phyloP scores from a whole-genome alignment of 106 monocot species.

The Chionographis japonica region DNA sequence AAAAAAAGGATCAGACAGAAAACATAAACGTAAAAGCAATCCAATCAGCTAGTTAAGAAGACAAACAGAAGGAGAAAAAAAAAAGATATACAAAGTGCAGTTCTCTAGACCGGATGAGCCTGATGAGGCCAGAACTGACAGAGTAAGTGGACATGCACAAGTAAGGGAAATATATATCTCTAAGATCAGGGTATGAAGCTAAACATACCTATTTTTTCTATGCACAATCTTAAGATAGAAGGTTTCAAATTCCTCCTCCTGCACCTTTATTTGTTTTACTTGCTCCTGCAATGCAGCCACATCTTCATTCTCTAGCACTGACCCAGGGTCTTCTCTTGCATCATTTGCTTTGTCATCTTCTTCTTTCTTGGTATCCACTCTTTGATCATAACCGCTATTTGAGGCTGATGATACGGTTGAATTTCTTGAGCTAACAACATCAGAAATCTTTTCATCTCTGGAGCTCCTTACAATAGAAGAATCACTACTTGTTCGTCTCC shows the following conservation, averaged over 20 bases:
- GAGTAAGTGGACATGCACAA: no score
- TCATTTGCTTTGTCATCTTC: slow-evolving; percentile 24
- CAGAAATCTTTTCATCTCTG: slow-evolving; percentile 16
- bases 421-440: slow-evolving; percentile 25
- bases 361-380: slow-evolving; percentile 16
- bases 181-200: no score
- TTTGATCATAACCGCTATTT: slow-evolving; percentile 15
- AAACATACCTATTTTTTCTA: slow-evolving; percentile 50
- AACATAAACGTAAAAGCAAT: neutral
- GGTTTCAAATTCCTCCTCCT: slow-evolving; percentile 58
- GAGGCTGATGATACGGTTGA: slow-evolving; percentile 31
- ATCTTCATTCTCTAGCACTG: slow-evolving; percentile 42
- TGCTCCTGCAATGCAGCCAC: slow-evolving; percentile 52
- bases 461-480: slow-evolving; percentile 28
- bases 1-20: neutral
- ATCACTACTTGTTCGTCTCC: slow-evolving; percentile 29
- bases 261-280: slow-evolving; percentile 44
- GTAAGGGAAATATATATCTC: no score
- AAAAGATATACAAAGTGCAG: no score
- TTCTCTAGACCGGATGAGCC: no score
- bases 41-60: no score
- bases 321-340: slow-evolving; percentile 33
- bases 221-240: slow-evolving; percentile 59
- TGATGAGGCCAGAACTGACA: no score
- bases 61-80: no score